These are phyloP conservation scores for Sphaerulina populicola DNA, from an alignment of 2,329 filamentous ascomycete species.

Conservation along the genomic window DNA sequence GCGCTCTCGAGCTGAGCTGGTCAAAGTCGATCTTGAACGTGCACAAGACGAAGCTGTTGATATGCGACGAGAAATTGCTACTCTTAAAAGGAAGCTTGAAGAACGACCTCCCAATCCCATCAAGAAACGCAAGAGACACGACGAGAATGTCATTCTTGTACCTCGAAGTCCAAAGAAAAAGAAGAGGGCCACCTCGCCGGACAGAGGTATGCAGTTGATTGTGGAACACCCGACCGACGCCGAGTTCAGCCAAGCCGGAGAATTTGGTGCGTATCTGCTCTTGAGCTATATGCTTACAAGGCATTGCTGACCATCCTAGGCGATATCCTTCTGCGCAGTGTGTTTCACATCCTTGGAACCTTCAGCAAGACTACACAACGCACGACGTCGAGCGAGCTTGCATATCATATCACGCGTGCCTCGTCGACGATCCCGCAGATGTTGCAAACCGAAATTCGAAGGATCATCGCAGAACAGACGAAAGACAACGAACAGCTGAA, in stretches of 20 bases:
- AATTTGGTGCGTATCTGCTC: conserved; percentile 17
- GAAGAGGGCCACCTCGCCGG: conserved; percentile 16
- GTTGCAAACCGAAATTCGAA: conserved; percentile 15
- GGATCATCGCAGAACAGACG: conserved; percentile 1
- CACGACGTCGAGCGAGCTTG: conserved; percentile 18
- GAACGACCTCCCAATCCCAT: conserved; percentile 8
- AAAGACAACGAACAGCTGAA: conserved; percentile 11
- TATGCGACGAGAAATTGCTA: conserved; percentile 21
- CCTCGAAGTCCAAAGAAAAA: conserved; percentile 23
- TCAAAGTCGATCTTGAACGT: conserved; percentile 13
- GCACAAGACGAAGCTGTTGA: conserved; percentile 20
- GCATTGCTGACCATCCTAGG: conserved; percentile 16
- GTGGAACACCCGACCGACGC: conserved; percentile 4
- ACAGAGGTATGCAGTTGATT: neutral
- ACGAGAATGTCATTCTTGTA: conserved; percentile 22
- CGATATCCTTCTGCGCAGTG: conserved; percentile 22
- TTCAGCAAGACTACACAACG: conserved; percentile 17
- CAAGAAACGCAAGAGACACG: conserved; percentile 28
- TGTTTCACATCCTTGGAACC: conserved; percentile 26
- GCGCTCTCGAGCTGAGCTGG: conserved; percentile 27
- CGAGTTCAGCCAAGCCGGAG: conserved; percentile 19
- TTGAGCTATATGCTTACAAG: neutral
- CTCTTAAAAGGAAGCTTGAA: conserved; percentile 21
- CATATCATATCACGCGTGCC: conserved; percentile 25
- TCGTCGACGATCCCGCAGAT: conserved; percentile 21